These are phyloP conservation scores for Solanum pimpinellifolium DNA, from an alignment of 257 asterid species.

Conservation along the genomic window DNA sequence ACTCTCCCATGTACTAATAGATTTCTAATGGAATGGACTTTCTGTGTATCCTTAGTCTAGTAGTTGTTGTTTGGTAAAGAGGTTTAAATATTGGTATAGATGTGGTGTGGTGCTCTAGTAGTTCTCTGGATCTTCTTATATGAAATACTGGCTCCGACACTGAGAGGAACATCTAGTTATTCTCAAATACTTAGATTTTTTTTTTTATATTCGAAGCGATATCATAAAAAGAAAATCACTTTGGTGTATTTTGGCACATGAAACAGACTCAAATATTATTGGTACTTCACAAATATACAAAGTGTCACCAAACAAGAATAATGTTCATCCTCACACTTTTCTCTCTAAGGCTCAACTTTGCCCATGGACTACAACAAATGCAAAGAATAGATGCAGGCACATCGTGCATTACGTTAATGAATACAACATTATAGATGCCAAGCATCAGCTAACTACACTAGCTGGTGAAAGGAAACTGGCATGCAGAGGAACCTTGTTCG, in stretches of 20 bases:
- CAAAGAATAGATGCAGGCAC: not conserved
- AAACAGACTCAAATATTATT: not conserved
- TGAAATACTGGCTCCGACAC: not conserved
- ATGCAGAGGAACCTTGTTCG: not conserved
- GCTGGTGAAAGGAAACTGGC: not conserved
- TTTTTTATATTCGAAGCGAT: not conserved
- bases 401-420: not conserved
- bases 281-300: not conserved
- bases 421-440: not conserved
- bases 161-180: not conserved
- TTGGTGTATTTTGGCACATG: not conserved
- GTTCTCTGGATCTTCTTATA: not conserved
- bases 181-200: not conserved
- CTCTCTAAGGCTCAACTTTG: not conserved
- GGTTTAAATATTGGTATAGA: not conserved
- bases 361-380: not conserved
- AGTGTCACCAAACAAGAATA: not conserved
- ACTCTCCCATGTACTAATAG: not conserved
- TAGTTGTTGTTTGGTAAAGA: not conserved
- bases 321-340: not conserved
- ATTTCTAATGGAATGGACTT: not conserved
- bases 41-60: not conserved
- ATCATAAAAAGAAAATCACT: not conserved
- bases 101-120: not conserved
- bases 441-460: conserved; percentile 1